These are phyloP conservation scores for Flaveria floridana DNA, from an alignment of 140 eudicot genomes.

Conservation along the genomic window DNA sequence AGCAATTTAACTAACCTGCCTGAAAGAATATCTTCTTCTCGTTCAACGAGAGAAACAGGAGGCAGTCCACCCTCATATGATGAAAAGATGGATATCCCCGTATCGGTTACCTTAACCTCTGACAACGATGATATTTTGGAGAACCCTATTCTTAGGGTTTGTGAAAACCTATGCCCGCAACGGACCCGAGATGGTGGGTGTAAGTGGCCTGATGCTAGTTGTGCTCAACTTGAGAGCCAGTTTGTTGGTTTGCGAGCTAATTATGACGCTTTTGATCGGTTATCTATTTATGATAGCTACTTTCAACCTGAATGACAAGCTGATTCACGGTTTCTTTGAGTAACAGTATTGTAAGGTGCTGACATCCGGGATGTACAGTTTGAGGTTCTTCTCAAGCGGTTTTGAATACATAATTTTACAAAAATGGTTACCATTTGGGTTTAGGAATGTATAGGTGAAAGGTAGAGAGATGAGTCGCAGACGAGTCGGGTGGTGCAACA, in stretches of 20 bases:
- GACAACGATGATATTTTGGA: slow-evolving; percentile 46
- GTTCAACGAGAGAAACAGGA: slow-evolving; percentile 38
- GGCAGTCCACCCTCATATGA: slow-evolving; percentile 28
- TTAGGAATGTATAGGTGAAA: slow-evolving; percentile 33
- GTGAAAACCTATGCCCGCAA: slow-evolving; percentile 77
- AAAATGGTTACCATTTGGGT: not conserved
- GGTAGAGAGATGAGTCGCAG: slow-evolving; percentile 9
- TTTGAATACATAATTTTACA: not conserved
- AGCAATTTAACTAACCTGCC: slow-evolving; percentile 47
- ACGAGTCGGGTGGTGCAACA: slow-evolving; percentile 2
- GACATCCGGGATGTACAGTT: slow-evolving; percentile 36
- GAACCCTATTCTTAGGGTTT: slow-evolving; percentile 56
- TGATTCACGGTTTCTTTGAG: not conserved
- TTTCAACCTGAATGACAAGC: slow-evolving; percentile 58
- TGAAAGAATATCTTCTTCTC: slow-evolving; percentile 43
- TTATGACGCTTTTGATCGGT: slow-evolving; percentile 84
- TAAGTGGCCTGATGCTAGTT: slow-evolving; percentile 91
- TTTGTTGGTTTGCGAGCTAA: slow-evolving; percentile 85
- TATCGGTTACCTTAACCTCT: slow-evolving; percentile 36
- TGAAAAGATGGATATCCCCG: slow-evolving; percentile 56
- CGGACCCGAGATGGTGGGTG: slow-evolving; percentile 81
- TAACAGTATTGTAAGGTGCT: slow-evolving; percentile 28
- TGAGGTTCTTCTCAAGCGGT: slow-evolving; percentile 31
- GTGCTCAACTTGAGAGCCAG: slow-evolving; percentile 88
- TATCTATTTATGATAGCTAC: slow-evolving; percentile 79